Base-by-base conservation (phyloP, 2,329 filamentous ascomycete species). In the Berkeleyomyces rouxiae region DNA sequence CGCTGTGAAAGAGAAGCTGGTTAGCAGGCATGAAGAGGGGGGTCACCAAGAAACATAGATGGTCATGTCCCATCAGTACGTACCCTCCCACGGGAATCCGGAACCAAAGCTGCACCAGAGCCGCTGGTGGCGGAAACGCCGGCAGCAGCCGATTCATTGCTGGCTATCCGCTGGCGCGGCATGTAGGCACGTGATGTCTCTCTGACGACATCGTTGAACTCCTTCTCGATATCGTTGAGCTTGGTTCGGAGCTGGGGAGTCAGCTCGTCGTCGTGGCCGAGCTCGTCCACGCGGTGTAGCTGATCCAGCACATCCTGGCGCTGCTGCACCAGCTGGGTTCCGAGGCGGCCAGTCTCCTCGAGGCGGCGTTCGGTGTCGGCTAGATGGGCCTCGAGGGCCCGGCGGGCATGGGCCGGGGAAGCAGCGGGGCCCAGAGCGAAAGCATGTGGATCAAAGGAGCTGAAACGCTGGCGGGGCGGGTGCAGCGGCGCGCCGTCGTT, bases 161-260 rank as follows among this genome's bases (percentile, higher is more conserved):
- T 90, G 16, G 87, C 82, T 31, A 89, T 82, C 69, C 90, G 82
- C 72, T 90, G 90, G 68, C 93, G 93, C 42, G 84, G 87, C 65
- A 97, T 76, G 71, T 96, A 92, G 2, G 89, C 90, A 67, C 92
- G 82, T 51, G 92, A 90, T 58, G 88, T 93, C 72, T 97, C 92
- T 66, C 87, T 82, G 10, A 91, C 90, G 57, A 97, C 85, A 70
- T 96, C 91, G 72, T 95, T 92, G 75, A 95, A 97, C 70, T 99
- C 93, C 72, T 84, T 88, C 73, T 99, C 93, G 65, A 99, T 84
- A 66, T 95, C 90, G 11, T 83, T 79, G 61, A 99, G 80, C 74
- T 88, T 90, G 69, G 86, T 82, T 65, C 87, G 88, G 69, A 99
- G 76, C 67, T 96, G 91, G 3, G 88, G 84, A 0, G 86, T 85